Percentiles rank a stretch among this genome's conserved stretches.
These are phyloP conservation scores for Solanum hybrid DNA, from an alignment of 305 asterid species.

Conservation along the genomic window DNA sequence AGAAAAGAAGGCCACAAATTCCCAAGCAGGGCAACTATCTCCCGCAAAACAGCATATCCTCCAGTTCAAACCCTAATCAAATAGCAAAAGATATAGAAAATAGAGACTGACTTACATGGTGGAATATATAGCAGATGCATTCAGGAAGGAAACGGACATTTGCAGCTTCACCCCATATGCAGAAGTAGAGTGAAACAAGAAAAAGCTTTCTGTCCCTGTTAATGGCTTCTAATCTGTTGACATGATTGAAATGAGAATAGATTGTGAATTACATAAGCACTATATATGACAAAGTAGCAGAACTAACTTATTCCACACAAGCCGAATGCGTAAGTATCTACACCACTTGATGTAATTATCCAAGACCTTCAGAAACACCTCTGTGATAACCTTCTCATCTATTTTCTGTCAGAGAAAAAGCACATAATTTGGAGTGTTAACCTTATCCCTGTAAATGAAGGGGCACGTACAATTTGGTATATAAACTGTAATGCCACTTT, in stretches of 20 bases:
- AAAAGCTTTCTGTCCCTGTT: slow-evolving; percentile 84
- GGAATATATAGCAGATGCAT: slow-evolving; percentile 94
- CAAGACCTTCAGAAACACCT: slow-evolving; percentile 85
- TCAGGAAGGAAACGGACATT: slow-evolving; percentile 96
- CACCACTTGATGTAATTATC: slow-evolving; percentile 99
- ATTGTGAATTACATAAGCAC: background rate
- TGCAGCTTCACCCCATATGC: slow-evolving; percentile 99
- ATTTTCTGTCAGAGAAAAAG: slow-evolving; percentile 49
- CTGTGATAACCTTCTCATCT: slow-evolving; percentile 81
- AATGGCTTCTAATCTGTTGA: slow-evolving; percentile 78
- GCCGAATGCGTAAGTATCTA: slow-evolving; percentile 72
- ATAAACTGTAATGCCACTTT: background rate
- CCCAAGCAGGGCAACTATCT: background rate
- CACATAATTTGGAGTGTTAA: background rate
- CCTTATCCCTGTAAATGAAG: background rate
- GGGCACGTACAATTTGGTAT: background rate
- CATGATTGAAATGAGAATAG: background rate
- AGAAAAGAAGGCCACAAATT: background rate
- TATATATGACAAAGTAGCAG: background rate
- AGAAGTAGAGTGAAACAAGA: slow-evolving; percentile 68
- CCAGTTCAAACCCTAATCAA: background rate
- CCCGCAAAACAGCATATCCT: background rate
- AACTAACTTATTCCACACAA: slow-evolving; percentile 78
- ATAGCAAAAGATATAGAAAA: background rate
- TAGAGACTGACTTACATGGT: slow-evolving; percentile 52